Conservation (phyloP, 192 early-diverging fungal genomes). For the Lobosporangium transversale region DNA sequence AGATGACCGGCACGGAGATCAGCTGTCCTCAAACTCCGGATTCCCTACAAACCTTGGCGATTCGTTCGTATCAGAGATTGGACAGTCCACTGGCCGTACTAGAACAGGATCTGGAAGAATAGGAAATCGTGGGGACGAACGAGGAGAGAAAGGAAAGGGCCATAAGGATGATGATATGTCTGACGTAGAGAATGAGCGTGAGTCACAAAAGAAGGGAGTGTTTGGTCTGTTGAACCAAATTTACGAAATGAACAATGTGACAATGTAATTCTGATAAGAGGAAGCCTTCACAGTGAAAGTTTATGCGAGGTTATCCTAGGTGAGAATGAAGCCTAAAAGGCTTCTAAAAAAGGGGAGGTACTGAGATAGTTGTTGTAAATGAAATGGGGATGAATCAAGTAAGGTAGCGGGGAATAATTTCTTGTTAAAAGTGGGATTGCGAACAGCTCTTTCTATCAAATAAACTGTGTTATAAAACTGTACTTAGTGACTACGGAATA, state of each 20-base stretch:
- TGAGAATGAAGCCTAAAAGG: no score
- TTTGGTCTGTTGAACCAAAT: slow-evolving; percentile 65
- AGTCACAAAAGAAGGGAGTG: slow-evolving; percentile 52
- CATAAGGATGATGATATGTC: slow-evolving; percentile 36
- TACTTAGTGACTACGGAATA: no score
- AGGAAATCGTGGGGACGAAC: background rate
- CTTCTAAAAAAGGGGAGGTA: no score
- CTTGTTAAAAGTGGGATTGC: no score
- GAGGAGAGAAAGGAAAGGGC: background rate
- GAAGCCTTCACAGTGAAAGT: no score
- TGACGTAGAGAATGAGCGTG: slow-evolving; percentile 44
- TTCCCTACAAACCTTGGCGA: slow-evolving; percentile 34
- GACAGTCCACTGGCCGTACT: slow-evolving; percentile 11
- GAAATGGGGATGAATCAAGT: no score
- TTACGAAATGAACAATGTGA: slow-evolving; percentile 63
- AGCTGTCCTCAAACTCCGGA: background rate
- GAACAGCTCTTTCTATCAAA: no score
- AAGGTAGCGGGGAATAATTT: no score
- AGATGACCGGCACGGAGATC: background rate
- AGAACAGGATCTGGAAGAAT: slow-evolving; percentile 3
- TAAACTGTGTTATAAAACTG: no score
- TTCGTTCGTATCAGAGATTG: slow-evolving; percentile 50
- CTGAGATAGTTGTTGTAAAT: no score
- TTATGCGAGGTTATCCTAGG: no score
- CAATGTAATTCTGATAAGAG: no score